Percentiles rank a stretch among this genome's conserved stretches.
Evolutionary conservation across 176 grass and related monocot genomes (phyloP).

Genomic region (Oryza rufipogon): DNA sequence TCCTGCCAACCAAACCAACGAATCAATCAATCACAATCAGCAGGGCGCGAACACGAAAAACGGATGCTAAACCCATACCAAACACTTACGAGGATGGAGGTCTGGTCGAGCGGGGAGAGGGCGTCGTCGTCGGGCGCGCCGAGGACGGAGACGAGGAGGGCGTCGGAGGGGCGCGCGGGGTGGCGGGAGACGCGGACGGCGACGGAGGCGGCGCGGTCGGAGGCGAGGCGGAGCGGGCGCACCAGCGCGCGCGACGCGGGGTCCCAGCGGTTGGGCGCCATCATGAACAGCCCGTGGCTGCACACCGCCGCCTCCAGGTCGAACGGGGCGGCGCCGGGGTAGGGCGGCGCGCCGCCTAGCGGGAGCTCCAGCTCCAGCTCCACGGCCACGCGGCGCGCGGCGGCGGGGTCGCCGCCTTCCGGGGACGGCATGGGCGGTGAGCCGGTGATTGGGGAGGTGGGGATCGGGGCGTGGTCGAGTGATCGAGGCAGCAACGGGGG

Average conservation of each 20-base stretch:
- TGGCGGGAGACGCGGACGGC: constrained; percentile 54
- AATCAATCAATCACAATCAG: constrained; percentile 9
- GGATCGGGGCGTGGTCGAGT: not conserved
- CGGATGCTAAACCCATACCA: not conserved
- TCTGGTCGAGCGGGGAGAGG: constrained; percentile 52
- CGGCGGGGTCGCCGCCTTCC: not conserved
- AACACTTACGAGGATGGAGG: constrained; percentile 54
- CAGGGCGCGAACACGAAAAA: not conserved
- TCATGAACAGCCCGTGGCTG: constrained; percentile 96
- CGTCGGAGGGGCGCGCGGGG: constrained; percentile 25
- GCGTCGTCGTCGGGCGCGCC: constrained; percentile 2
- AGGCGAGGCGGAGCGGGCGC: constrained; percentile 79
- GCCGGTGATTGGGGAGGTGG: not conserved
- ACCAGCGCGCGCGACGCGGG: constrained; percentile 50
- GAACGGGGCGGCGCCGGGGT: constrained; percentile 46
- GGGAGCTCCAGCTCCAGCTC: constrained; percentile 45
- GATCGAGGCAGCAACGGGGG: not conserved
- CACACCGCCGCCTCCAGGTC: constrained; percentile 76
- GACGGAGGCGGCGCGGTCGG: constrained; percentile 49
- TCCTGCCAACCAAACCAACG: constrained; percentile 39
- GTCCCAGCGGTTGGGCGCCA: constrained; percentile 87
- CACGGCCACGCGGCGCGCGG: constrained; percentile 26
- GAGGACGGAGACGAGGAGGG: constrained; percentile 61
- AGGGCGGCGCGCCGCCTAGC: not conserved
- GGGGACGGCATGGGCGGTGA: not conserved